phyloP scores from a whole-genome alignment of 1,139 yeast species.

The Geotrichum aggregatum region DNA sequence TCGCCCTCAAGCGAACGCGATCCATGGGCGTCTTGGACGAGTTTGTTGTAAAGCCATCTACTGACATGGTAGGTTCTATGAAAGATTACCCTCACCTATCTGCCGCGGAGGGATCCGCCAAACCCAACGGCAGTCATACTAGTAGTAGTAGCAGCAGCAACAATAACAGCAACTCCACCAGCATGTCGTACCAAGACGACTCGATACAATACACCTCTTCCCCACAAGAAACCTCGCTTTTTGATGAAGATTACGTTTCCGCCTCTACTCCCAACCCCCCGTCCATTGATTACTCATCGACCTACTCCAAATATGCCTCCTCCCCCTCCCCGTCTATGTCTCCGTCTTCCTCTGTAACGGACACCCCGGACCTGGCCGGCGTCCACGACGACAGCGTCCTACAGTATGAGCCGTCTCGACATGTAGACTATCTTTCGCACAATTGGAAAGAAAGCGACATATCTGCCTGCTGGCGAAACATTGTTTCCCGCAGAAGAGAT shows the following conservation, averaged over 20 bases:
- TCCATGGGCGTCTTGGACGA: conserved; percentile 79
- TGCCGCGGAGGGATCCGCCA: conserved; percentile 22
- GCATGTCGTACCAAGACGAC: not conserved
- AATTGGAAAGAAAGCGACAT: conserved; percentile 94
- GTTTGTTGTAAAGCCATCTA: conserved; percentile 45
- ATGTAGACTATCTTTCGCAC: conserved; percentile 91
- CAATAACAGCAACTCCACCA: not conserved
- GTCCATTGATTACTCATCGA: conserved; percentile 10
- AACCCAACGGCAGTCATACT: no score
- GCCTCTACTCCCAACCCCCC: conserved; percentile 2
- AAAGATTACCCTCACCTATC: conserved; percentile 33
- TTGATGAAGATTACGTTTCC: conserved; percentile 15
- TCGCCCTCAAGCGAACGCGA: conserved; percentile 75
- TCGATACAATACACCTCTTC: conserved; percentile 11
- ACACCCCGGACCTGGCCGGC: conserved; percentile 40
- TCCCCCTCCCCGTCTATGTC: conserved; percentile 14
- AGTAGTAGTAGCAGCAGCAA: conserved; percentile 8
- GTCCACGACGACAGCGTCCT: conserved; percentile 77
- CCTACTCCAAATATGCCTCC: conserved; percentile 10
- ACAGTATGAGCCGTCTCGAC: conserved; percentile 74
- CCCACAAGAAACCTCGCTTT: conserved; percentile 18
- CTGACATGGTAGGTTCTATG: conserved; percentile 33
- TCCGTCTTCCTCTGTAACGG: conserved; percentile 22
- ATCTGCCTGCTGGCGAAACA: conserved; percentile 91
- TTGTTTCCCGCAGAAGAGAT: conserved; percentile 68